A percentile compares a stretch with the other conserved stretches of the same genome.
phyloP scores from a whole-genome alignment of 129 eudicot species.

The Tagetes erecta region DNA sequence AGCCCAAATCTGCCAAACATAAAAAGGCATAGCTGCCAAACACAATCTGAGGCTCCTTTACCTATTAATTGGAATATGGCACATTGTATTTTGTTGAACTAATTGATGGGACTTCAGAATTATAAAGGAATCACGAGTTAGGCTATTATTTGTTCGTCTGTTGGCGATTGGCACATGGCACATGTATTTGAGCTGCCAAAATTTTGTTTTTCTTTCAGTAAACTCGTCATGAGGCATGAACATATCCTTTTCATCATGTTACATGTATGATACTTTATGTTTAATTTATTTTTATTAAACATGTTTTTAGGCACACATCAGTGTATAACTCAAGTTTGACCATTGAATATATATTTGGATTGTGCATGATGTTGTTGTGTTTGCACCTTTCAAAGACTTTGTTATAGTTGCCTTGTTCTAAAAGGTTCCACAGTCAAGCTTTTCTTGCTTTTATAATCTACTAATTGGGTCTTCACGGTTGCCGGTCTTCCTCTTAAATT shows the following conservation, averaged over 20 bases:
- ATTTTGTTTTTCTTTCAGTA: slow-evolving; percentile 6
- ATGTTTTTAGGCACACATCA: background rate
- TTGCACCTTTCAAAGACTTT: slow-evolving; percentile 11
- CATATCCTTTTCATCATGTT: background rate
- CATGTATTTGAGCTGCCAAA: slow-evolving; percentile 17
- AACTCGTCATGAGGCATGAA: background rate
- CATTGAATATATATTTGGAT: slow-evolving; percentile 7
- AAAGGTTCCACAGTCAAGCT: background rate
- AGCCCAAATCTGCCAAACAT: slow-evolving; percentile 19
- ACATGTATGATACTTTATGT: slow-evolving; percentile 9
- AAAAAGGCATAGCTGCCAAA: slow-evolving; percentile 23
- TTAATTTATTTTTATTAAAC: slow-evolving; percentile 4
- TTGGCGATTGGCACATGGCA: slow-evolving; percentile 36
- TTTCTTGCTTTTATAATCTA: background rate
- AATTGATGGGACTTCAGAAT: slow-evolving; percentile 27
- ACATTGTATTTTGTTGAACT: slow-evolving; percentile 15
- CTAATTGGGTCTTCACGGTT: background rate
- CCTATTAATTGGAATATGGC: slow-evolving; percentile 20
- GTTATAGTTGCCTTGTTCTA: background rate
- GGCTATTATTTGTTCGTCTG: slow-evolving; percentile 28
- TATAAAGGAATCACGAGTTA: slow-evolving; percentile 28
- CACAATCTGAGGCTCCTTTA: slow-evolving; percentile 6
- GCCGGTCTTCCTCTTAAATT: background rate
- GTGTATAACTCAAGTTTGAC: slow-evolving; percentile 12
- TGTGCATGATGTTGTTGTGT: slow-evolving; percentile 2